A percentile compares a stretch with the other conserved stretches of the same genome.
Conservation (phyloP, 306 rosid species). For the Corylus avellana region DNA sequence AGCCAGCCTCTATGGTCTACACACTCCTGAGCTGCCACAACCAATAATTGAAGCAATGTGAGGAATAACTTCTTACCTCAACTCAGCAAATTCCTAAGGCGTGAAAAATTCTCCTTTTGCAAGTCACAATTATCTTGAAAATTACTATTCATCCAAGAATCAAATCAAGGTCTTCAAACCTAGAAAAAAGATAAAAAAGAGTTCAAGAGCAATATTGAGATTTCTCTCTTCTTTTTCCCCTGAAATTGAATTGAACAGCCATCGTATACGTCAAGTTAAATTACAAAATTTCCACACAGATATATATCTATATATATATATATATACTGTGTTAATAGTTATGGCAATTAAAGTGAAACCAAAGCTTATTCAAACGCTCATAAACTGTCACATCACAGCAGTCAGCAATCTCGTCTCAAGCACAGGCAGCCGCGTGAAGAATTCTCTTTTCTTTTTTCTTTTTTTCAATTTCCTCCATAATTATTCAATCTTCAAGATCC, state of each 20-base stretch:
- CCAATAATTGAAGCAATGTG: slow-evolving; percentile 1
- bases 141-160: neutral
- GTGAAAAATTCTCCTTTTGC: neutral
- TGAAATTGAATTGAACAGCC: neutral
- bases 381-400: neutral
- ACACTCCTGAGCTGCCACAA: slow-evolving; percentile 10
- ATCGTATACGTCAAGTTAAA: neutral
- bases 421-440: neutral
- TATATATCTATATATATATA: too few relatives aligned
- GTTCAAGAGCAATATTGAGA: neutral
- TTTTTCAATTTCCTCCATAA: neutral
- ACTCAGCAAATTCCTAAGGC: slow-evolving; percentile 1
- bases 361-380: neutral
- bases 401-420: slow-evolving; percentile 3
- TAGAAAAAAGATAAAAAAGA: neutral
- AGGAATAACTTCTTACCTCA: slow-evolving; percentile 7
- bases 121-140: neutral
- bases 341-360: neutral
- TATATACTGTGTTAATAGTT: neutral
- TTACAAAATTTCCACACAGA: neutral
- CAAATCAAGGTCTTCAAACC: neutral
- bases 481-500: neutral
- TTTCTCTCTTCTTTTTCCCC: neutral
- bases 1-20: slow-evolving; percentile 20
- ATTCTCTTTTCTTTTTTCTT: too few relatives aligned